A percentile compares a stretch with the other conserved stretches of the same genome.
phyloP scores from a whole-genome alignment of 1,284 basidiomycete species.

The Xerocomus minutiporus region DNA sequence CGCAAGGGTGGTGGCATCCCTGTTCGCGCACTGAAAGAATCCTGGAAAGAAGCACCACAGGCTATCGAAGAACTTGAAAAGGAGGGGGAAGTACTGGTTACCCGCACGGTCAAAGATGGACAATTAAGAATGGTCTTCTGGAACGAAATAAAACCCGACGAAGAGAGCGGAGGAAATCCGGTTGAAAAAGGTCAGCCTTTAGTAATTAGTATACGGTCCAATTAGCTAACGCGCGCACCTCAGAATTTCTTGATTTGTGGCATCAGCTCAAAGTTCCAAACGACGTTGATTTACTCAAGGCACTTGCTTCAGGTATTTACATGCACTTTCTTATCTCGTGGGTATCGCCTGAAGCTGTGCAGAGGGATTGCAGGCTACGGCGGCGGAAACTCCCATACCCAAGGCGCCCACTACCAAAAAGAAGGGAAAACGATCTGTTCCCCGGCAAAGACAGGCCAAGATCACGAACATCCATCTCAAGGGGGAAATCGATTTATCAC shows the following conservation, averaged over 20 bases:
- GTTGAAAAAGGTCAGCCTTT: constrained; percentile 73
- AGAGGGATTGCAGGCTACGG: constrained; percentile 77
- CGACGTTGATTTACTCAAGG: constrained; percentile 74
- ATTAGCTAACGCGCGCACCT: constrained; percentile 3
- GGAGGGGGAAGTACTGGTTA: constrained; percentile 83
- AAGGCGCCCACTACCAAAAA: constrained; percentile 62
- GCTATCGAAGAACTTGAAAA: constrained; percentile 84
- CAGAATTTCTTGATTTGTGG: constrained; percentile 88
- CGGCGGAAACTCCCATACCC: constrained; percentile 49
- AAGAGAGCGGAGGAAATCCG: constrained; percentile 59
- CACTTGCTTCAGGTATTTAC: constrained; percentile 61
- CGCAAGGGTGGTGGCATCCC: constrained; percentile 78
- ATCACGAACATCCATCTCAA: constrained; percentile 87
- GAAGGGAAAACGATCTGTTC: constrained; percentile 76
- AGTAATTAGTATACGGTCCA: neutral
- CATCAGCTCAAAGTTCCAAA: constrained; percentile 79
- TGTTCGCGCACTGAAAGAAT: constrained; percentile 81
- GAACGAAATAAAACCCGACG: constrained; percentile 80
- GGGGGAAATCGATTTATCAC: constrained; percentile 77
- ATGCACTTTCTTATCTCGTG: constrained; percentile 3
- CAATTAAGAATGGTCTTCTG: constrained; percentile 86
- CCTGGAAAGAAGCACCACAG: constrained; percentile 80
- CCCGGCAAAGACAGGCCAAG: constrained; percentile 70
- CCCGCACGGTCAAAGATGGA: constrained; percentile 78
- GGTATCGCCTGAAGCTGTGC: constrained; percentile 7